Evolutionary conservation across 176 grass and related monocot genomes (phyloP).

Genomic region (Triticum dicoccoides): DNA sequence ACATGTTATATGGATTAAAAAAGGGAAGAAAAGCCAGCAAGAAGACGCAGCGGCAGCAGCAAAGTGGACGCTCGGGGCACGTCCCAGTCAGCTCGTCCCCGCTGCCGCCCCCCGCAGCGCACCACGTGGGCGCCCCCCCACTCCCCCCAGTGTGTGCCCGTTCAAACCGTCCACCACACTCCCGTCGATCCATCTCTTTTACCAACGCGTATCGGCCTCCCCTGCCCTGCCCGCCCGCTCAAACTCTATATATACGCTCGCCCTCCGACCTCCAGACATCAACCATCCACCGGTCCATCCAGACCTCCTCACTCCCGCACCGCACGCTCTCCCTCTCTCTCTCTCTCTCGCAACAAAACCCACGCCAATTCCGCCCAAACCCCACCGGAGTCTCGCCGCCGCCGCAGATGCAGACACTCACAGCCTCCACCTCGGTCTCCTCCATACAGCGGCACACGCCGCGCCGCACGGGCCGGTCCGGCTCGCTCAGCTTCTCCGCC

Average conservation of each 20-base stretch:
- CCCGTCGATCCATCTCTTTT: background rate
- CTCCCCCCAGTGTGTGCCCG: background rate
- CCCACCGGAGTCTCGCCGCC: background rate
- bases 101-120: constrained; percentile 29
- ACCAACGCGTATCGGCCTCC: background rate
- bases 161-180: background rate
- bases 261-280: background rate
- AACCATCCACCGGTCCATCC: background rate
- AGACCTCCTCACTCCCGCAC: background rate
- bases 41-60: background rate
- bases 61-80: background rate
- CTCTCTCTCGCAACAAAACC: background rate
- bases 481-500: constrained; percentile 25
- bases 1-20: background rate
- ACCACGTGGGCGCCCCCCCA: constrained; percentile 54
- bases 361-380: background rate
- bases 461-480: background rate
- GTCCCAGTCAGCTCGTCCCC: constrained; percentile 37
- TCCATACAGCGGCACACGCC: constrained; percentile 36
- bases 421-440: constrained; percentile 24
- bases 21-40: background rate
- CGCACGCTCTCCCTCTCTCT: background rate
- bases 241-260: constrained; percentile 51
- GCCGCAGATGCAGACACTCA: constrained; percentile 36
- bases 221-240: background rate